Evolutionary conservation across 306 rosid species (phyloP), one percentile per base, ranked within the genome.

Genomic region (Dicorynia guianensis): DNA sequence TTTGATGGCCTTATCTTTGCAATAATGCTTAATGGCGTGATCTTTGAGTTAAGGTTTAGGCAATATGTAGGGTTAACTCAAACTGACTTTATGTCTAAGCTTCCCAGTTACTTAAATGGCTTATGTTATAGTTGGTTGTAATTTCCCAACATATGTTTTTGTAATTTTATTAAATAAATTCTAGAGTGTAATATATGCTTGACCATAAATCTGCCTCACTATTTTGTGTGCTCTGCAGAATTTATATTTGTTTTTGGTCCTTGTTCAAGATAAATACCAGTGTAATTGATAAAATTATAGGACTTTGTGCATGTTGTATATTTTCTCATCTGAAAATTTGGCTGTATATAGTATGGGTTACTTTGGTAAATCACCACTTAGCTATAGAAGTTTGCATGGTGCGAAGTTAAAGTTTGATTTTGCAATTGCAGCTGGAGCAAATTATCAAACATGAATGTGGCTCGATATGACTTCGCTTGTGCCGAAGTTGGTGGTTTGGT

Each of bases 391-490:
- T 63, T 66, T 62, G 36, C 25, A 15, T 17, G 8, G 30, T 40
- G 38, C 25, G 43, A 35, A 13, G 36, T 64, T 65, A 18, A 55
- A 53, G 47, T 67, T 63, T 43, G 67, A 15, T 5, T 33, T 61
- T 78, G 50, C 35, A 61, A 67, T 81, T 84, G 89, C 93, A 95
- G 99, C 49, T 95, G 99, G 99, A 80, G 84, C 80, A 85, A 83
- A 84, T 87, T 89, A 76, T 86, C 96, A 57, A 80, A 74, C 76
- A 81, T 84, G 88, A 92, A 95, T 46, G 90, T 84, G 76, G 97
- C 96, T 71, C 91, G 99, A 42, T 81, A 89, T 33, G 93, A 92
- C 78, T 95, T 92, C 64, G 99, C 93, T 46, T 92, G 96, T 83
- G 96, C 97, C 13, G 92, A 88, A 76, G 90, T 95, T 36, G 77